Base-by-base conservation (phyloP, 768 basidiomycete species). In the Boletus subparvulus region DNA sequence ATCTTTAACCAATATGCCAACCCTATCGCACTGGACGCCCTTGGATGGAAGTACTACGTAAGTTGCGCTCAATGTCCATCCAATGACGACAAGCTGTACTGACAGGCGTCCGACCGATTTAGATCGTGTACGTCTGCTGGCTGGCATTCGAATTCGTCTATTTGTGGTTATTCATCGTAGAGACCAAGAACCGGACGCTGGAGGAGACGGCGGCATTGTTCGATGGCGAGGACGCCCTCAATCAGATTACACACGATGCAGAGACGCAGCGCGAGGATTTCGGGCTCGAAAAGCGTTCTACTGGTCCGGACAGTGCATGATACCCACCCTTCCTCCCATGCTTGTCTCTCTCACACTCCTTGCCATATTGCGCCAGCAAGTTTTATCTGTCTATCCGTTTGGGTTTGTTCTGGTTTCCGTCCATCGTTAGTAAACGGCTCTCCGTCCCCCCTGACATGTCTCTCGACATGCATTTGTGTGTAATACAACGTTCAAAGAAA, bases 1-100 rank as follows among this genome's bases (percentile, higher is more conserved):
- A 89, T 95, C 71, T 91, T 95, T 74, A 93, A 92, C 70, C 91
- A 92, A 73, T 91, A 92, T 66, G 84, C 87, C 70, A 93, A 93
- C 77, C 92, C 90, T 36, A 81, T 91, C 69, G 90, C 88, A 35
- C 76, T 92, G 42, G 78, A 78, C 6, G 55, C 67, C 37, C 75
- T 92, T 48, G 75, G 68, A 52, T 92, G 90, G 90, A 90, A 85
- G 67, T 92, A 90, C 78, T 90, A 90, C 69, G 80, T 84, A 53
- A 50, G 80, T 73, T 7, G 14, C 5, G 16, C 12, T 47, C 19
- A 21, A 7, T 32, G 11, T 37, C 16, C 19, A 12, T 30, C 17
- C 46, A n/a, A 52, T 48, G 5, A 36, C 10, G 21, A 28, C 46
- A 50, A 21, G 33, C 45, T 7, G 6, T 50, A 5, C 39, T 56